Evolutionary conservation across 1,284 basidiomycete species (phyloP).

Genomic region (Melampsora abietis-canadensis): DNA sequence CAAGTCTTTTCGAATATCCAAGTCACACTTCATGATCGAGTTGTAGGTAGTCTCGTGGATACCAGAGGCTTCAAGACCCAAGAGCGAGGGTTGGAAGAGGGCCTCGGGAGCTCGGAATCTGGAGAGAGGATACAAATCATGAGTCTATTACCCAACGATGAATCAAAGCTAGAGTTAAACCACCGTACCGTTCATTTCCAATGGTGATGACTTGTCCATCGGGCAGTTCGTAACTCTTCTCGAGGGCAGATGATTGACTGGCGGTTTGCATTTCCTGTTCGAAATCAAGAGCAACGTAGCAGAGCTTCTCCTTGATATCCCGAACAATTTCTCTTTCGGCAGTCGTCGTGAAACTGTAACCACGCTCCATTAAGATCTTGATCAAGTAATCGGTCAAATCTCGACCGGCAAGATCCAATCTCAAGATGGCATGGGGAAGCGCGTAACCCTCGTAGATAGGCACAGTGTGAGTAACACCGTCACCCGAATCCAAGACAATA

Average conservation of each 20-base stretch:
- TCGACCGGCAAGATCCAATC: slow-evolving; percentile 91
- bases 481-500: slow-evolving; percentile 90
- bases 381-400: slow-evolving; percentile 88
- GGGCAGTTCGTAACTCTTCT: slow-evolving; percentile 94
- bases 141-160: slow-evolving; percentile 4
- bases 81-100: slow-evolving; percentile 91
- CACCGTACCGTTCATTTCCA: slow-evolving; percentile 76
- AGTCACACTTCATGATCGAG: slow-evolving; percentile 69
- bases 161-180: neutral
- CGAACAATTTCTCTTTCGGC: slow-evolving; percentile 94
- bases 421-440: slow-evolving; percentile 87
- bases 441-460: slow-evolving; percentile 95
- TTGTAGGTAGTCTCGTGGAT: slow-evolving; percentile 96
- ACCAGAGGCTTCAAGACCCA: slow-evolving; percentile 88
- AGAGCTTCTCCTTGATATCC: slow-evolving; percentile 98
- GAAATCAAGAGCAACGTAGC: slow-evolving; percentile 94
- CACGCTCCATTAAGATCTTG: slow-evolving; percentile 90
- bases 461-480: slow-evolving; percentile 89
- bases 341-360: slow-evolving; percentile 87
- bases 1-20: slow-evolving; percentile 69
- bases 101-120: slow-evolving; percentile 95
- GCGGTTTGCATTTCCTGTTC: slow-evolving; percentile 93
- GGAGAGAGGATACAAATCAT: slow-evolving; percentile 1
- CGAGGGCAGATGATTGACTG: slow-evolving; percentile 81
- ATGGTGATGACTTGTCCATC: slow-evolving; percentile 96